phyloP scores from a whole-genome alignment of 2,329 filamentous ascomycete genomes.

The Fusarium sp. region DNA sequence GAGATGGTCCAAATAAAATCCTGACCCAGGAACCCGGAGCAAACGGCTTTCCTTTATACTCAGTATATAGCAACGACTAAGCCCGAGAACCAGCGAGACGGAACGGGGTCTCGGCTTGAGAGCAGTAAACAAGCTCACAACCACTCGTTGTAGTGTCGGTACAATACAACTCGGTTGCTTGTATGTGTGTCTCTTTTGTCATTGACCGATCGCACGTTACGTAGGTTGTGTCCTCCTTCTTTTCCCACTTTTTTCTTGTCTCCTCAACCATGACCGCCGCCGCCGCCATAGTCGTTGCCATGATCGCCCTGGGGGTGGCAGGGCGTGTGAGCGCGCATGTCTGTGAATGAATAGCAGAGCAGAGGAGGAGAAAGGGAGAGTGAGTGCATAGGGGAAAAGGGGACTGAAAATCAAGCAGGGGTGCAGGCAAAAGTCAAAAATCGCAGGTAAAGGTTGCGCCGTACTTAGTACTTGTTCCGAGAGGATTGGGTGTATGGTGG shows the following conservation, averaged over 20 bases:
- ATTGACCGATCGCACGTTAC: slow-evolving; percentile 34
- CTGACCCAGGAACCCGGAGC: slow-evolving; percentile 38
- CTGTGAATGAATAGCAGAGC: slow-evolving; percentile 18
- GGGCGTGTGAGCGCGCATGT: slow-evolving; percentile 18
- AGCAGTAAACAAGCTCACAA: slow-evolving; percentile 34
- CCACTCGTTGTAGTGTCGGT: slow-evolving; percentile 35
- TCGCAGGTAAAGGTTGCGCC: slow-evolving; percentile 8
- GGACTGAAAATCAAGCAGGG: slow-evolving; percentile 23
- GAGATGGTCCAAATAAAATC: slow-evolving; percentile 17
- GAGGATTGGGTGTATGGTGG: slow-evolving; percentile 23
- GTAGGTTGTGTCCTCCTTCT: slow-evolving; percentile 14
- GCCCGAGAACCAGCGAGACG: slow-evolving; percentile 32
- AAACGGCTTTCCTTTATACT: slow-evolving; percentile 44
- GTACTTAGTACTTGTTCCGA: slow-evolving; percentile 26
- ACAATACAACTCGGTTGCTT: slow-evolving; percentile 22
- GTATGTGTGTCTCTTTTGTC: slow-evolving; percentile 11
- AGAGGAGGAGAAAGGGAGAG: slow-evolving; percentile 7
- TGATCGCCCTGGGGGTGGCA: slow-evolving; percentile 23
- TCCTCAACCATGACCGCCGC: slow-evolving; percentile 13
- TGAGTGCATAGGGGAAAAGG: slow-evolving; percentile 6
- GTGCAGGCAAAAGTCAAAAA: slow-evolving; percentile 20
- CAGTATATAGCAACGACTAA: slow-evolving; percentile 24
- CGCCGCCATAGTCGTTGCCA: slow-evolving; percentile 23
- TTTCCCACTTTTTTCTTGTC: slow-evolving; percentile 21
- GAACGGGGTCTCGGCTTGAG: slow-evolving; percentile 34